phyloP scores from a whole-genome alignment of 306 rosid genomes.

The Hippophae gyantsensis region DNA sequence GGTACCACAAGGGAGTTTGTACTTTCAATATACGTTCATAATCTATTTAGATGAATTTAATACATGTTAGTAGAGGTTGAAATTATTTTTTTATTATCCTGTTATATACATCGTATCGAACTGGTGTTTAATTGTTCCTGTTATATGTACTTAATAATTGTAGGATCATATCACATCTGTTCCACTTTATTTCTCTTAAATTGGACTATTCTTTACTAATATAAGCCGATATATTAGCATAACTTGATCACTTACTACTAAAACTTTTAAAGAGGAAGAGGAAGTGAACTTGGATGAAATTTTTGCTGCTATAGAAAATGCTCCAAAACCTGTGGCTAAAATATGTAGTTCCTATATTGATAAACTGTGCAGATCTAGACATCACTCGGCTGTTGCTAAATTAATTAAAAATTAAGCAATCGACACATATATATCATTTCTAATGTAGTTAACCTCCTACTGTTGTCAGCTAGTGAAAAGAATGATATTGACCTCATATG shows the following conservation, averaged over 20 bases:
- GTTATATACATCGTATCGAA: not conserved
- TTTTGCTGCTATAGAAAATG: constrained; percentile 28
- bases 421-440: constrained; percentile 28
- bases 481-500: constrained; percentile 37
- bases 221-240: constrained; percentile 19
- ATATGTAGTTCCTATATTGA: constrained; percentile 21
- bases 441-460: constrained; percentile 26
- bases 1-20: too few species aligned
- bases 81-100: too few species aligned
- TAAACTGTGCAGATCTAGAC: constrained; percentile 32
- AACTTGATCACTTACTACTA: constrained; percentile 30
- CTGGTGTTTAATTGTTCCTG: not conserved
- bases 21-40: too few species aligned
- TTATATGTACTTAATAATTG: not conserved
- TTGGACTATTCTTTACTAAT: constrained; percentile 17
- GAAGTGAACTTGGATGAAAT: constrained; percentile 33
- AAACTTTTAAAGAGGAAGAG: constrained; percentile 30
- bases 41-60: too few species aligned
- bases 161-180: constrained; percentile 15
- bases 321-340: constrained; percentile 18
- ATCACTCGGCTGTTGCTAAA: constrained; percentile 31
- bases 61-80: too few species aligned
- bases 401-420: constrained; percentile 33
- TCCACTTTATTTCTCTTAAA: constrained; percentile 14
- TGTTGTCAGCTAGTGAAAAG: constrained; percentile 46